Evolutionary conservation across 225 moss, liverwort and hornwort genomes (phyloP).

Genomic region (Thuidium tamariscinum): DNA sequence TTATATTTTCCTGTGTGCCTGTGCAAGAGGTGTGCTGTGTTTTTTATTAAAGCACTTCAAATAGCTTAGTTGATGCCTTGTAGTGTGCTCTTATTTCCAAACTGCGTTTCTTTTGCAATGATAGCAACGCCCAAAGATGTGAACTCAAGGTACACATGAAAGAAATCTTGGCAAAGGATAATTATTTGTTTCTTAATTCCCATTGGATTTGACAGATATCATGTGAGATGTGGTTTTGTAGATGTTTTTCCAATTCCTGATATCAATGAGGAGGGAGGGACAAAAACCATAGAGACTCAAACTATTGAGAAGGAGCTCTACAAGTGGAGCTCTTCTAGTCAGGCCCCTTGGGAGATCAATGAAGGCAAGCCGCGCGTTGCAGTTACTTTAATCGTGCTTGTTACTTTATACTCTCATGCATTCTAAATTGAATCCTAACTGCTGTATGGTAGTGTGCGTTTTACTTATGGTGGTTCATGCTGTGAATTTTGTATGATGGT

Average conservation of each 20-base stretch:
- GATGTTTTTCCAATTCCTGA: conserved; percentile 17
- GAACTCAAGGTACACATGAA: background rate
- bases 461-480: background rate
- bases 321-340: conserved; percentile 36
- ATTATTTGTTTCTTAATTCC: background rate
- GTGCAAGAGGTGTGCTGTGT: conserved; percentile 12
- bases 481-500: background rate
- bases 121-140: background rate
- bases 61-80: background rate
- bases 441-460: background rate
- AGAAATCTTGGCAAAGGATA: background rate
- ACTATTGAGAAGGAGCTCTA: conserved; percentile 20
- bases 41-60: background rate
- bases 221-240: conserved; percentile 7
- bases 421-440: background rate
- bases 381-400: background rate
- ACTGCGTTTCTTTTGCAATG: background rate
- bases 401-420: background rate
- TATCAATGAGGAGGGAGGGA: background rate
- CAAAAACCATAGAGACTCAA: conserved; percentile 6
- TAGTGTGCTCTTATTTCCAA: background rate
- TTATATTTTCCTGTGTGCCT: background rate
- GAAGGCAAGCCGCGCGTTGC: conserved; percentile 25
- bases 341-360: conserved; percentile 44
- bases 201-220: background rate